A percentile compares a stretch with the other conserved stretches of the same genome.
These are phyloP conservation scores for Alternaria brassicicola DNA, from an alignment of 2,329 filamentous ascomycete genomes.

Conservation along the genomic window DNA sequence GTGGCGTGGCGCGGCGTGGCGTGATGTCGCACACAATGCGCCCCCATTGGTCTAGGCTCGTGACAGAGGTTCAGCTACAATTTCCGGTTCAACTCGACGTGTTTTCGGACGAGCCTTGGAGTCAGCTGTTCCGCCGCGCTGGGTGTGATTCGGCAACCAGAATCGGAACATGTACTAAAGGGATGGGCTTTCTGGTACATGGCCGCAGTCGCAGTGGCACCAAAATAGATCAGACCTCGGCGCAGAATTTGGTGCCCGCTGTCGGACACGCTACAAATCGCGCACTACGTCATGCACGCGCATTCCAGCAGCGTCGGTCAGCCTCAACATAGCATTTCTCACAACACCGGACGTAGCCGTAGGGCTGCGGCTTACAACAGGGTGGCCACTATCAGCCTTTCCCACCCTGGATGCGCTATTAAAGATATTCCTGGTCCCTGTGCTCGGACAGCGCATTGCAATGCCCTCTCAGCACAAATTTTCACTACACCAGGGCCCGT, in stretches of 20 bases:
- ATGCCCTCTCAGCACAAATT: neutral
- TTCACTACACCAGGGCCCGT: neutral
- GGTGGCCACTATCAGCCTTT: neutral
- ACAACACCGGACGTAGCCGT: conserved; percentile 3
- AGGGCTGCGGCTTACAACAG: neutral
- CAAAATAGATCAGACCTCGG: neutral
- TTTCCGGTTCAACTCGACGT: neutral
- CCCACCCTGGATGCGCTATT: neutral
- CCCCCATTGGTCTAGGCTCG: neutral
- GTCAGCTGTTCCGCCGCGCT: neutral
- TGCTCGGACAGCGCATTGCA: neutral
- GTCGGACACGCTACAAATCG: neutral
- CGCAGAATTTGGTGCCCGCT: neutral
- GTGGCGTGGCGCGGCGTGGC: no score
- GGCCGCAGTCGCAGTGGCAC: neutral
- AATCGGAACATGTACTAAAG: neutral
- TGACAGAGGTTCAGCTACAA: neutral
- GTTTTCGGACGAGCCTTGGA: neutral
- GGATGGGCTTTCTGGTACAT: neutral
- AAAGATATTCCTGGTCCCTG: neutral
- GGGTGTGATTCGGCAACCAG: neutral
- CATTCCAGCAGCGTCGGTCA: neutral
- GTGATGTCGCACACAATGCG: neutral
- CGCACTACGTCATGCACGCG: conserved; percentile 2
- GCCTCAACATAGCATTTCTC: neutral